Base-by-base conservation (phyloP, 225 moss, liverwort and hornwort genomes). In the Physcomitrellopsis africana region DNA sequence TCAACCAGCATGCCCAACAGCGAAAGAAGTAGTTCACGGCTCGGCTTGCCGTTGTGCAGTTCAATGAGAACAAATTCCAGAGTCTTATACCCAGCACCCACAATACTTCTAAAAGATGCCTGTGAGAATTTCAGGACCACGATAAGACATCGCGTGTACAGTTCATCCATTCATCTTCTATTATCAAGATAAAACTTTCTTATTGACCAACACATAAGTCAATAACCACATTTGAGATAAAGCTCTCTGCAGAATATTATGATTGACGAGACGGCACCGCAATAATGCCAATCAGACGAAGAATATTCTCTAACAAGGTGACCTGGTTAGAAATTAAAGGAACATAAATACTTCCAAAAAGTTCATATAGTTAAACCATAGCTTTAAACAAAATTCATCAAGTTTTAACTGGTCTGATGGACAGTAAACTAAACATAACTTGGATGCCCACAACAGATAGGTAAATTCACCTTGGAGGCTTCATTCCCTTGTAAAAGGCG, bases 1-100 rank as follows among this genome's bases (percentile, higher is more conserved):
- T 92, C 92, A 44, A 92, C 92, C 52, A 92, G 81, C 92, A 92
- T 90, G 77, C 86, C 85, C 67, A 92, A 83, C 43, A 92, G 80
- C 16, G 88, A 88, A 58, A 26, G 73, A 32, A 92, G 86, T 15
- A 92, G 73, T 71, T 84, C 83, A 68, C 80, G 84, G 70, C 84
- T 90, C 32, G 90, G 90, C 60, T 81, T 86, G 77, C 88, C 88
- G 70, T 88, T 84, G 67, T 92, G 88, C 68, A 82, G 72, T 58
- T 88, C 86, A 60, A 92, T 81, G 45, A 92, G 90, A 49, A 92
- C 76, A 82, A 84, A 86, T 42, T 88, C 90, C 8, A 92, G 77
- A 54, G 90, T 92, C 76, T 85, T 89, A 71, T 90, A 92, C 59
- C 92, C 92, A 76, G 84, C 81, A 54, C 86, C 83, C 18, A 90